Conservation (phyloP, 768 basidiomycete genomes). For the Phylloporus sp. region DNA sequence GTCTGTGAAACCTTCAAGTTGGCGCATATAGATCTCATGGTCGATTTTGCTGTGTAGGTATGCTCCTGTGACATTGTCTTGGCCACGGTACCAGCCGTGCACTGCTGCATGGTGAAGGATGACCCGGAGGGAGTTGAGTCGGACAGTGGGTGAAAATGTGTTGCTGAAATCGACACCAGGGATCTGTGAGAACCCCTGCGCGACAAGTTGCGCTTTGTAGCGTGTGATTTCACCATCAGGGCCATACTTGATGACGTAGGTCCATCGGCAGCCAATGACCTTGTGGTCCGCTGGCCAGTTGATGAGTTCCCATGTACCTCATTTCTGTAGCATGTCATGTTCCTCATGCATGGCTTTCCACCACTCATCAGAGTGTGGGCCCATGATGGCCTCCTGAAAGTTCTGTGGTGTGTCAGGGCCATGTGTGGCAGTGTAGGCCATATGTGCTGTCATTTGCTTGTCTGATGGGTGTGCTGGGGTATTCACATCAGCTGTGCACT, state of each 20-base stretch:
- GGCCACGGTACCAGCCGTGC: slow-evolving; percentile 1
- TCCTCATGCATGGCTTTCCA: slow-evolving; percentile 14
- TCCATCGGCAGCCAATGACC: neutral
- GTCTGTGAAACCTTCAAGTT: slow-evolving; percentile 32
- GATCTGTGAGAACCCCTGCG: too few species aligned
- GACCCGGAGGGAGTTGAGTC: slow-evolving; percentile 19
- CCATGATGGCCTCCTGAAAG: neutral
- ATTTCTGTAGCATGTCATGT: neutral
- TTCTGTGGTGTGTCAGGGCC: too few species aligned
- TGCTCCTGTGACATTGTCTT: slow-evolving; percentile 8
- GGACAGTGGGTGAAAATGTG: slow-evolving; percentile 25
- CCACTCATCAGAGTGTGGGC: slow-evolving; percentile 3
- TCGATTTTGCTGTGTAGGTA: slow-evolving; percentile 8
- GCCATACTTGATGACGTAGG: neutral
- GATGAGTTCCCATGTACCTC: slow-evolving; percentile 8
- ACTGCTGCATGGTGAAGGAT: slow-evolving; percentile 18
- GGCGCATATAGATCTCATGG: slow-evolving; percentile 37
- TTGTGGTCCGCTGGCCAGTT: slow-evolving; percentile 1
- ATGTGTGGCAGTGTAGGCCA: too few species aligned
- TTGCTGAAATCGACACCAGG: too few species aligned
- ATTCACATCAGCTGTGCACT: too few species aligned
- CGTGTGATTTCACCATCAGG: neutral
- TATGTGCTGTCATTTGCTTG: too few species aligned
- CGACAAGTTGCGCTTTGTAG: too few species aligned
- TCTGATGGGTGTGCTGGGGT: too few species aligned